Conservation (phyloP, 306 rosid genomes). For the Dryas alaskensis region DNA sequence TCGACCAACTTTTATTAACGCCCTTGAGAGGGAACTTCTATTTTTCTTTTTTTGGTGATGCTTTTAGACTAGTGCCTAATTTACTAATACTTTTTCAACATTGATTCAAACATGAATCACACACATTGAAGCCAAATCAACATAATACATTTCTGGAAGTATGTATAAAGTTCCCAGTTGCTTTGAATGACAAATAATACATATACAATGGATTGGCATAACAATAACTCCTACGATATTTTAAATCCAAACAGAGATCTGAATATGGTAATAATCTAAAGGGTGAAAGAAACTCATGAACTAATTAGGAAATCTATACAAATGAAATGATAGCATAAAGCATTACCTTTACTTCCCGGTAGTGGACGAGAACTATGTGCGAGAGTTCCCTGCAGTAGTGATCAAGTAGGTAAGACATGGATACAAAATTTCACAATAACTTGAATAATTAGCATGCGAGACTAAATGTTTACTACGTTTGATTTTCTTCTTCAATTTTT, state of each 20-base stretch:
- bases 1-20: background rate
- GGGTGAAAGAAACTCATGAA: background rate
- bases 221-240: background rate
- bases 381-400: constrained; percentile 65
- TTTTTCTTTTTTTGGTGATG: background rate
- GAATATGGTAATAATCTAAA: background rate
- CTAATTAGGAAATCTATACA: background rate
- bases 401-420: constrained; percentile 31
- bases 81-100: background rate
- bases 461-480: background rate
- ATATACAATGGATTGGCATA: background rate
- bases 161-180: background rate
- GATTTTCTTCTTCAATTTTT: background rate
- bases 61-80: background rate
- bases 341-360: constrained; percentile 71
- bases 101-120: background rate
- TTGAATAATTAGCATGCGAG: constrained; percentile 16
- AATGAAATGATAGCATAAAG: constrained; percentile 3
- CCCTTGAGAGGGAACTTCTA: background rate
- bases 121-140: background rate
- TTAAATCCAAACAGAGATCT: background rate
- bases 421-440: constrained; percentile 26
- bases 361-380: constrained; percentile 85
- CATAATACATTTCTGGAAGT: background rate
- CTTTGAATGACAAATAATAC: background rate